Base-by-base conservation (phyloP, 192 early-diverging fungal species). In the Entomortierella beljakovae region DNA sequence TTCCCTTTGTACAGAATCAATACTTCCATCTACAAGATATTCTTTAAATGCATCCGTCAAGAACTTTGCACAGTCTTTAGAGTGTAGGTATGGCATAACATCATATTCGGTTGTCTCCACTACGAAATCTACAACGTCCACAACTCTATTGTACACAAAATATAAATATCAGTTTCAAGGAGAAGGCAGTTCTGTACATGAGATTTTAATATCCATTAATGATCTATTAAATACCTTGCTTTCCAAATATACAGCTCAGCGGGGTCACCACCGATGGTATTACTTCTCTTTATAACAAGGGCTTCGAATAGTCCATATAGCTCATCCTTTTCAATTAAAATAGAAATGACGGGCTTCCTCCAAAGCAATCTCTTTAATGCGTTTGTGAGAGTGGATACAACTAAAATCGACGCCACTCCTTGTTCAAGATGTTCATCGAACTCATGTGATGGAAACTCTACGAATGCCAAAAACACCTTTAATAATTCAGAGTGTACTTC, bases 211-310 rank as follows among this genome's bases (percentile, higher is more conserved):
- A 15, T 2, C 3, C 20, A 37, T 23, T 40, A 49, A 3, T 23
- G 15, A 20, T 1, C 13, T 0, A 33, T 11, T 52, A 6, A 0
- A 40, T 64, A 66, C 71, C 71, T 52, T 31, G 75, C 75, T 63
- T 79, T 79, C 75, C 75, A 79, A 20, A 79, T 79, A 32, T 79
- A 79, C 10, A 79, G 53, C 48, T 79, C 75, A 35, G 75, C 75
- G 9, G 75, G 75, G 37, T 79, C 75, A 0, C 67, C 62, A 20
- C 67, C 75, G 6, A 70, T 26, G 13, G 20, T 55, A 23, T 29
- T 59, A 8, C 13, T 65, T 15, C 75, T 55, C 32, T 79, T 61
- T 26, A 79, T 69, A n/a, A 79, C 75, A 20, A 79, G 50, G 3
- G 64, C 51, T 28, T 79, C 61, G 32, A 79, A 79, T 2, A 79